Conservation (phyloP, 2,329 filamentous ascomycete species). For the Aureobasidium musti region DNA sequence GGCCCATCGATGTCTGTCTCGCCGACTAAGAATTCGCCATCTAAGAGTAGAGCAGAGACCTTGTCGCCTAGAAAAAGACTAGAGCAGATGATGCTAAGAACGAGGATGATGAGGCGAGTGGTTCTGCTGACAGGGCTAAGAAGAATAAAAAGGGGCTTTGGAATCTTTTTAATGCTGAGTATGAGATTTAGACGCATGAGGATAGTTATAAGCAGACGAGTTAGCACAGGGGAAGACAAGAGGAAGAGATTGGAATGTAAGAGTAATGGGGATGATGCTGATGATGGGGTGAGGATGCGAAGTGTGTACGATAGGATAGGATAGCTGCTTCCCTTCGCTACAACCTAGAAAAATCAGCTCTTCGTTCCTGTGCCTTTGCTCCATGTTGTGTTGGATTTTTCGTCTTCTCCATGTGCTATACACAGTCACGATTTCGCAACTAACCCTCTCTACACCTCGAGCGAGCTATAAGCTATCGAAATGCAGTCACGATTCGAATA, state of each 20-base stretch:
- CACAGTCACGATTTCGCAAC: too few species aligned
- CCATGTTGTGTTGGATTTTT: too few species aligned
- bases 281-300: background rate
- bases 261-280: background rate
- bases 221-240: too few species aligned
- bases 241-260: background rate
- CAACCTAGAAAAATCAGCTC: background rate
- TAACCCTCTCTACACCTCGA: too few species aligned
- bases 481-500: too few species aligned
- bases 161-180: conserved; percentile 28
- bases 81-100: background rate
- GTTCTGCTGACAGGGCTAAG: background rate
- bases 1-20: background rate
- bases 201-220: background rate
- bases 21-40: conserved; percentile 14
- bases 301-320: background rate
- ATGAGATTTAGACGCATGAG: conserved; percentile 10
- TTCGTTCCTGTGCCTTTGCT: background rate
- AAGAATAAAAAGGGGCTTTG: conserved; percentile 14
- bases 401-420: too few species aligned
- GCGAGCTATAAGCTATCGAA: too few species aligned
- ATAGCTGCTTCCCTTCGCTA: background rate
- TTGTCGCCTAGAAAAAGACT: background rate
- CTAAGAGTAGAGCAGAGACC: background rate
- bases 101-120: background rate